Evolutionary conservation across 2,329 filamentous ascomycete genomes (phyloP).

Genomic region (Fusarium abutilonis): DNA sequence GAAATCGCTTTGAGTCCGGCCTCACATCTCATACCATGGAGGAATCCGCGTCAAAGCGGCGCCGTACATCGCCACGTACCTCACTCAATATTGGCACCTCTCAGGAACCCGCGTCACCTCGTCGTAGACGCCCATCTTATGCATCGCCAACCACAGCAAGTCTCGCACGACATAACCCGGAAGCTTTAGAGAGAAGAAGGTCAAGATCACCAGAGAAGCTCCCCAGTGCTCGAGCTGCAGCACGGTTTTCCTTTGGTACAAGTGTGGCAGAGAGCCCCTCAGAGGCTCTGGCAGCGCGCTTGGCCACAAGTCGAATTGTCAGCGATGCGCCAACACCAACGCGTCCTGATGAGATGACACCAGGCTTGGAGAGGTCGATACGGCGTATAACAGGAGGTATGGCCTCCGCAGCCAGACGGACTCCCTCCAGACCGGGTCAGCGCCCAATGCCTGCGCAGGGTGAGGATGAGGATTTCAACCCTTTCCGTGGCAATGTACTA

Average conservation of each 20-base stretch:
- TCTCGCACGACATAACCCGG: constrained; percentile 68
- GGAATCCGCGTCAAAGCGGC: constrained; percentile 69
- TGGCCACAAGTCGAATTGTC: constrained; percentile 41
- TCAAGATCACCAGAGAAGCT: constrained; percentile 51
- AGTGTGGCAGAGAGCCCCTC: constrained; percentile 41
- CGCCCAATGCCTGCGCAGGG: constrained; percentile 57
- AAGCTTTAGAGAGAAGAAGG: constrained; percentile 61
- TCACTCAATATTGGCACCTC: constrained; percentile 34
- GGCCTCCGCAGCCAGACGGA: constrained; percentile 52
- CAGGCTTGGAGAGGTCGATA: constrained; percentile 28
- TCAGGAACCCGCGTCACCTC: constrained; percentile 45
- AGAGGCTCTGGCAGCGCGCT: constrained; percentile 47
- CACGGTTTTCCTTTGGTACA: constrained; percentile 31
- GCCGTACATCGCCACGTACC: constrained; percentile 67
- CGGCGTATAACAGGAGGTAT: constrained; percentile 46
- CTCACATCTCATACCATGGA: constrained; percentile 51
- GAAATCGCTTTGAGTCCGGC: background rate
- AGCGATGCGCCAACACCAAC: constrained; percentile 39
- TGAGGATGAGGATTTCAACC: constrained; percentile 46
- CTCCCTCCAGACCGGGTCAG: constrained; percentile 56
- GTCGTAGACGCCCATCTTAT: constrained; percentile 63
- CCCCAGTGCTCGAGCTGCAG: constrained; percentile 12
- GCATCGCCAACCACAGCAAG: constrained; percentile 74
- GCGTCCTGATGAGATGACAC: constrained; percentile 20
- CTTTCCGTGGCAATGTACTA: constrained; percentile 45